Base-by-base conservation (phyloP, 228 moss, liverwort and hornwort genomes). In the Sphagnum fallax region DNA sequence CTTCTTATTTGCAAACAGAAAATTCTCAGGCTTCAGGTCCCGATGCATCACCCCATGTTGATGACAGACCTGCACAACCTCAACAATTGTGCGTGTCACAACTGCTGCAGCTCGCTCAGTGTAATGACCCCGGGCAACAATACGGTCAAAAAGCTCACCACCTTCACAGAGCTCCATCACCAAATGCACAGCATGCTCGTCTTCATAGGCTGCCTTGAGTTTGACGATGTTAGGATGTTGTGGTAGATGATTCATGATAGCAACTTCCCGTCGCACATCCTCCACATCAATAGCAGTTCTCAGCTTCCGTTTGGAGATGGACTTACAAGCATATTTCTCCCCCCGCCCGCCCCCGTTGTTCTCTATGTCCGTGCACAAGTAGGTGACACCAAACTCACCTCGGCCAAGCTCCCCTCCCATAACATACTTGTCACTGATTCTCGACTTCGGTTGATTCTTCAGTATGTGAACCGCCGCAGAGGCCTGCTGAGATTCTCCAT, bases 1-100 rank as follows among this genome's bases (percentile, higher is more conserved):
- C n/a, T 72, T 86, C 89, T 89, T 87, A n/a, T 77, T 91, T 16
- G 93, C 93, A 61, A 93, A 91, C 66, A 93, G 66, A 47, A 93
- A 93, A 73, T 93, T 93, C 80, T 93, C 93, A 47, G 93, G 93
- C 84, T 93, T 93, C 62, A 93, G 61, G 62, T 93, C 93, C 14
- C 93, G 83, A 68, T 93, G 93, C 93, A 93, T 93, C 13, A 93
- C 91, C 6, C 93, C 86, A 64, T 91, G 89, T 53, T 85, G 79
- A 47, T 93, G 93, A 48, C 93, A 93, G 4, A 84, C 75, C 80
- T 91, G 88, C 77, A 91, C 74, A 0, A 84, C 84, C 49, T 84
- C 81, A 52, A 84, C 84, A 2, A 84, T 81, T 4, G 84, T 84
- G 64, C 84, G 74, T 18, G 84, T 84, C 74, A 84, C 84, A 32